A percentile compares a stretch with the other conserved stretches of the same genome.
These are phyloP conservation scores for Chytridium lagenaria DNA, from an alignment of 371 early-diverging fungal species.

Conservation along the genomic window DNA sequence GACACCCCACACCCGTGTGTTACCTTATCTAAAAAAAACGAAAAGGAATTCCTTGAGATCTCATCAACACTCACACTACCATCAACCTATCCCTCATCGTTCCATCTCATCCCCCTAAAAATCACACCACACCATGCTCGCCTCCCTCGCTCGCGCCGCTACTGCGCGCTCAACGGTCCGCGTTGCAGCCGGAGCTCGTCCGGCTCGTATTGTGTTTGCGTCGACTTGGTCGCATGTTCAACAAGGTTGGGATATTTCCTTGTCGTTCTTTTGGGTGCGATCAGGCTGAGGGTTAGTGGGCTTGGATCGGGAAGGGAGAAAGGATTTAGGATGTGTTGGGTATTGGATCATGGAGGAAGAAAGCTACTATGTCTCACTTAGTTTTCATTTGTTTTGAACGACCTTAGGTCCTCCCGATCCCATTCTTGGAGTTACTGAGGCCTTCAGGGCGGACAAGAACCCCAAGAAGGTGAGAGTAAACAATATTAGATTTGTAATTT, in stretches of 20 bases:
- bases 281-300: background rate
- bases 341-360: background rate
- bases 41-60: too few species aligned
- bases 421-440: conserved; percentile 93
- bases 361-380: background rate
- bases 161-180: background rate
- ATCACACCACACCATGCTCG: background rate
- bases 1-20: too few species aligned
- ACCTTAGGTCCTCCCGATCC: conserved; percentile 96
- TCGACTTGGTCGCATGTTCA: conserved; percentile 39
- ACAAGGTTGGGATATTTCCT: conserved; percentile 23
- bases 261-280: too few species aligned
- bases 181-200: background rate
- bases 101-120: too few species aligned
- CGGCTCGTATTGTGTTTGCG: conserved; percentile 11
- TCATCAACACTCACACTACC: too few species aligned
- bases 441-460: conserved; percentile 90
- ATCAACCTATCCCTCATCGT: too few species aligned
- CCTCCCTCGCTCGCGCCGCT: conserved; percentile 11
- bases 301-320: background rate
- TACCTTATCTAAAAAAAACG: too few species aligned
- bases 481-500: too few species aligned
- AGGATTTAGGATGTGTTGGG: too few species aligned
- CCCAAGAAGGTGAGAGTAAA: conserved; percentile 64
- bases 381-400: too few species aligned